phyloP scores from a whole-genome alignment of 495 filamentous ascomycete genomes.

The Aspergillus egyptiacus region DNA sequence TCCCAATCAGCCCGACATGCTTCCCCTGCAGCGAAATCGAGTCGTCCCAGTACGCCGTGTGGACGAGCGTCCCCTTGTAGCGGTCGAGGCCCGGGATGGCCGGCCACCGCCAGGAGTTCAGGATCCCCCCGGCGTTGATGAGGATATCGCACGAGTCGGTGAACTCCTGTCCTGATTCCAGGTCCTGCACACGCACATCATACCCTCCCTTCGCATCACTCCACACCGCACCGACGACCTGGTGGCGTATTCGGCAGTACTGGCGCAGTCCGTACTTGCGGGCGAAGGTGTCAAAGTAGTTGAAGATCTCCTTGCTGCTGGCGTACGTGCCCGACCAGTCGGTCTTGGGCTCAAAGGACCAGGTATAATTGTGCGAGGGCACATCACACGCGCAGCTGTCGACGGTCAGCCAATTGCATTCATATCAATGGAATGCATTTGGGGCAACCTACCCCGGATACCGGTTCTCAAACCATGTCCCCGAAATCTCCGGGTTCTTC shows the following conservation, averaged over 20 bases:
- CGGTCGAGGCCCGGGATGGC: constrained; percentile 38
- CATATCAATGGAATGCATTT: too few relatives aligned
- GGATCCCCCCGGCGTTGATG: constrained; percentile 41
- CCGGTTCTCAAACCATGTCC: constrained; percentile 56
- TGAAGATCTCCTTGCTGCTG: background rate
- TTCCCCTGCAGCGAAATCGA: constrained; percentile 36
- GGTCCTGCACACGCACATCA: constrained; percentile 28
- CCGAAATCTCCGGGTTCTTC: constrained; percentile 41
- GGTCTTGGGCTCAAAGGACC: constrained; percentile 22
- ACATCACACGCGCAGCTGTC: constrained; percentile 32
- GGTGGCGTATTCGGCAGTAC: constrained; percentile 45
- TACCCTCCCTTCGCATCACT: constrained; percentile 33
- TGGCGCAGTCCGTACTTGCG: constrained; percentile 43
- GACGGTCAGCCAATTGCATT: too few relatives aligned
- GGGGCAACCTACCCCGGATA: constrained; percentile 45
- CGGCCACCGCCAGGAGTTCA: constrained; percentile 49
- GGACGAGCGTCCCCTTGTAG: constrained; percentile 42
- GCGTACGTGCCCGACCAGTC: constrained; percentile 30
- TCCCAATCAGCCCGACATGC: constrained; percentile 44
- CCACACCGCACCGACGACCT: constrained; percentile 36
- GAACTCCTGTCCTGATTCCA: constrained; percentile 22
- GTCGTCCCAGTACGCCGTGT: constrained; percentile 43
- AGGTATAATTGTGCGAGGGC: constrained; percentile 32
- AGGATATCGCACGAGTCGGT: constrained; percentile 31
- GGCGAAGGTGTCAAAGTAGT: background rate